A percentile compares a stretch with the other conserved stretches of the same genome.
phyloP scores from a whole-genome alignment of 108 stramenopile genomes.

The Fistulifera pelliculosa region DNA sequence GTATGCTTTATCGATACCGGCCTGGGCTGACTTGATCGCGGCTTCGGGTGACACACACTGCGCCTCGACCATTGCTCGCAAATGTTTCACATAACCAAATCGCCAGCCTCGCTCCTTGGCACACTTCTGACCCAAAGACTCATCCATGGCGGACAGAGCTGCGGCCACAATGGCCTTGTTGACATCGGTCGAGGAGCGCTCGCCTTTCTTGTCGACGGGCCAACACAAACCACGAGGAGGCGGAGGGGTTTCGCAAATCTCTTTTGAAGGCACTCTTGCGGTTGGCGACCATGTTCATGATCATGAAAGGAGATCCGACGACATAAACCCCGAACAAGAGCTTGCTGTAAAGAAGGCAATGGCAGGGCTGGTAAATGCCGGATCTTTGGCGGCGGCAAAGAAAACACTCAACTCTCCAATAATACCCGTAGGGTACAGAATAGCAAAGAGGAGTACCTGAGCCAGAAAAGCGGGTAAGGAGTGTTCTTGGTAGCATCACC shows the following conservation, averaged over 20 bases:
- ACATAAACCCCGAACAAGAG: slow-evolving; percentile 71
- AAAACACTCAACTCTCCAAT: slow-evolving; percentile 84
- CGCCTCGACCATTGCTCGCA: slow-evolving; percentile 72
- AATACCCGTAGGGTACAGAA: slow-evolving; percentile 95
- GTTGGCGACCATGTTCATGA: slow-evolving; percentile 90
- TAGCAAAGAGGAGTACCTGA: slow-evolving; percentile 93
- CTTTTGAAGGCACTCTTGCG: slow-evolving; percentile 88
- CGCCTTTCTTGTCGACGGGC: slow-evolving; percentile 74
- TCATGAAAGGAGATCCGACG: slow-evolving; percentile 87
- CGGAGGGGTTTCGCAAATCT: slow-evolving; percentile 80
- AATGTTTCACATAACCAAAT: slow-evolving; percentile 88
- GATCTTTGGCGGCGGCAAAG: slow-evolving; percentile 50
- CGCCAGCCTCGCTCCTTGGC: slow-evolving; percentile 62
- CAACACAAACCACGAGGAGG: slow-evolving; percentile 85
- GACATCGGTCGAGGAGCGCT: slow-evolving; percentile 79
- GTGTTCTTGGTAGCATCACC: slow-evolving; percentile 83
- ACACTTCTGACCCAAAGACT: slow-evolving; percentile 49
- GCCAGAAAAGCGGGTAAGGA: slow-evolving; percentile 92
- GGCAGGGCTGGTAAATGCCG: slow-evolving; percentile 13
- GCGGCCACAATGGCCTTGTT: slow-evolving; percentile 83
- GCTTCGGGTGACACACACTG: slow-evolving; percentile 78
- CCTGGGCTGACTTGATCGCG: slow-evolving; percentile 81
- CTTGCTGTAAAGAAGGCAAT: slow-evolving; percentile 36
- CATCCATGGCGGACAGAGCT: slow-evolving; percentile 75
- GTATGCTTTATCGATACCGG: slow-evolving; percentile 86